phyloP scores from a whole-genome alignment of 108 stramenopile species.

The Cyclotella baltica region DNA sequence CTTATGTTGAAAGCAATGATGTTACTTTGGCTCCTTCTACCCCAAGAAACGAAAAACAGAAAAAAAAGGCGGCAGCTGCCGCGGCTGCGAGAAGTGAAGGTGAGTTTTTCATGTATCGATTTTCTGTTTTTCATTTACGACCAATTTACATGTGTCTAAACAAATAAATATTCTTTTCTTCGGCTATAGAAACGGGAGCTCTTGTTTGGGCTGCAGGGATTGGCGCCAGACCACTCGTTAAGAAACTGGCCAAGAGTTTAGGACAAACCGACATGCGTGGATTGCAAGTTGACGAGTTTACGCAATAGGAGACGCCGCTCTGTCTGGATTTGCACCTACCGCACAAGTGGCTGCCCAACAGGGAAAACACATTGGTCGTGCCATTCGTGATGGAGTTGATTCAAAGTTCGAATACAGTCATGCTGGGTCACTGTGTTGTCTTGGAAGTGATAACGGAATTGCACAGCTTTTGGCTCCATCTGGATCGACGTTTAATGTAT shows the following conservation, averaged over 20 bases:
- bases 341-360: slow-evolving; percentile 77
- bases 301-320: slow-evolving; percentile 79
- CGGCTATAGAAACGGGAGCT: slow-evolving; percentile 53
- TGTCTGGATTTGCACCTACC: slow-evolving; percentile 55
- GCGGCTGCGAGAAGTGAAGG: background rate
- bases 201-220: slow-evolving; percentile 67
- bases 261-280: slow-evolving; percentile 56
- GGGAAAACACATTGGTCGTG: slow-evolving; percentile 58
- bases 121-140: no score
- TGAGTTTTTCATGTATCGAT: no score
- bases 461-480: slow-evolving; percentile 28
- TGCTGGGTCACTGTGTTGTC: slow-evolving; percentile 38
- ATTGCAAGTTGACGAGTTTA: slow-evolving; percentile 72
- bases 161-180: no score
- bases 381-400: slow-evolving; percentile 33
- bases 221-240: slow-evolving; percentile 41
- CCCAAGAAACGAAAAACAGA: slow-evolving; percentile 23
- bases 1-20: slow-evolving; percentile 16
- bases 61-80: slow-evolving; percentile 29
- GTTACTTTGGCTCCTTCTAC: slow-evolving; percentile 29
- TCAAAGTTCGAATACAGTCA: slow-evolving; percentile 51
- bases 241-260: slow-evolving; percentile 21
- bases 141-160: no score
- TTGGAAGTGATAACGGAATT: slow-evolving; percentile 40
- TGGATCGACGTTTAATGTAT: slow-evolving; percentile 27